Percentiles rank a stretch among this genome's conserved stretches.
Conservation (phyloP, 108 stramenopile genomes). For the Conticribra weissflogii region DNA sequence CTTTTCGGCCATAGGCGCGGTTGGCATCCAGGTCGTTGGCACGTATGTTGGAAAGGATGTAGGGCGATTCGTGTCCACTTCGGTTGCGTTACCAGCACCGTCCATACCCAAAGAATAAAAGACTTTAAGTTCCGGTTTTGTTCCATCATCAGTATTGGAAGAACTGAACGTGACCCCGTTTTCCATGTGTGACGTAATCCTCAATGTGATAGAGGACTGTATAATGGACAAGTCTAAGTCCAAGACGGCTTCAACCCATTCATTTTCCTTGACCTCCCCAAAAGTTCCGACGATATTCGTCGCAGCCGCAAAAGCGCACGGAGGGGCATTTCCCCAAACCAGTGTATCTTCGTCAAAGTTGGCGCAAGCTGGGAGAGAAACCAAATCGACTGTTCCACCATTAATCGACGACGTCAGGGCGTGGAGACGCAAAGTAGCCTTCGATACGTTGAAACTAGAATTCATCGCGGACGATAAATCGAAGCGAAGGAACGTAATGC, state of each 20-base stretch:
- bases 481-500: constrained; percentile 23
- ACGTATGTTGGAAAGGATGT: neutral
- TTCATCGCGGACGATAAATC: constrained; percentile 7
- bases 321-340: constrained; percentile 14
- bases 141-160: constrained; percentile 6
- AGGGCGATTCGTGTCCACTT: neutral
- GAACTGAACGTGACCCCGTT: constrained; percentile 27
- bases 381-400: constrained; percentile 21
- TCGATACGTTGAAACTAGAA: constrained; percentile 5
- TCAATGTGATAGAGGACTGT: constrained; percentile 8
- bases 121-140: constrained; percentile 14
- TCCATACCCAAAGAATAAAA: constrained; percentile 8
- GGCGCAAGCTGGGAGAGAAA: constrained; percentile 6
- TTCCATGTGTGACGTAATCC: constrained; percentile 1
- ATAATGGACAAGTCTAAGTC: neutral
- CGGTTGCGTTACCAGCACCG: neutral
- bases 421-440: constrained; percentile 18
- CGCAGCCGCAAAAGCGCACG: constrained; percentile 16
- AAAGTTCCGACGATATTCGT: constrained; percentile 7
- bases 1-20: neutral
- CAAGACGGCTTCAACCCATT: constrained; percentile 19
- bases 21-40: neutral
- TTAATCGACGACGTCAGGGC: constrained; percentile 3
- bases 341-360: constrained; percentile 24
- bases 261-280: neutral